phyloP scores from a whole-genome alignment of 805 yeast species.

The Komagataella phaffii region DNA sequence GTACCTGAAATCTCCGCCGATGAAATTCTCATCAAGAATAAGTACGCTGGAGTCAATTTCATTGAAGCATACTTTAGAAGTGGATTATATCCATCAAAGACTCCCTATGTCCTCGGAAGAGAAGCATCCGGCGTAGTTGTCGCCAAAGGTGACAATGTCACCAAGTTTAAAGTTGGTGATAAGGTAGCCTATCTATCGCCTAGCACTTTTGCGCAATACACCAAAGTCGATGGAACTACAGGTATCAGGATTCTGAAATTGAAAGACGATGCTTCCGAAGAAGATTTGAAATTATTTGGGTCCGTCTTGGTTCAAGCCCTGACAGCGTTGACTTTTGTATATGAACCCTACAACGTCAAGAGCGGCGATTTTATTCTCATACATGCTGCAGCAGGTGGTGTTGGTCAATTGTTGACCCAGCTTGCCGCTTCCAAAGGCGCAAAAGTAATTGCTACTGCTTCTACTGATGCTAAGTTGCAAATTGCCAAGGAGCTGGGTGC shows the following conservation, averaged over 20 bases:
- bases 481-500: constrained; percentile 68
- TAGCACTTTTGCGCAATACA: constrained; percentile 62
- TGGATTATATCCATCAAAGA: constrained; percentile 53
- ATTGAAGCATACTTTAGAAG: constrained; percentile 74
- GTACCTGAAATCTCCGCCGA: constrained; percentile 42
- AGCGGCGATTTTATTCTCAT: constrained; percentile 61
- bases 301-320: constrained; percentile 59
- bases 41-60: constrained; percentile 69
- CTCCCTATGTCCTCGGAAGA: constrained; percentile 60
- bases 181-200: constrained; percentile 43
- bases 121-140: constrained; percentile 60
- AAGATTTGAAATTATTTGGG: constrained; percentile 38
- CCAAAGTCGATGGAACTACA: constrained; percentile 26
- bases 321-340: constrained; percentile 62
- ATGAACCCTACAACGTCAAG: constrained; percentile 53
- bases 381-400: constrained; percentile 96
- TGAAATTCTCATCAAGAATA: constrained; percentile 61
- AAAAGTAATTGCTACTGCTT: constrained; percentile 74
- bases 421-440: constrained; percentile 54
- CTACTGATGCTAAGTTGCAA: constrained; percentile 57
- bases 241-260: constrained; percentile 30
- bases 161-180: constrained; percentile 51
- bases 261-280: constrained; percentile 32
- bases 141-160: constrained; percentile 46
- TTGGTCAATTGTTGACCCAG: constrained; percentile 63